Percentiles rank a stretch among this genome's conserved stretches.
These are phyloP conservation scores for Aspergillus avenaceus DNA, from an alignment of 495 filamentous ascomycete genomes.

Conservation along the genomic window DNA sequence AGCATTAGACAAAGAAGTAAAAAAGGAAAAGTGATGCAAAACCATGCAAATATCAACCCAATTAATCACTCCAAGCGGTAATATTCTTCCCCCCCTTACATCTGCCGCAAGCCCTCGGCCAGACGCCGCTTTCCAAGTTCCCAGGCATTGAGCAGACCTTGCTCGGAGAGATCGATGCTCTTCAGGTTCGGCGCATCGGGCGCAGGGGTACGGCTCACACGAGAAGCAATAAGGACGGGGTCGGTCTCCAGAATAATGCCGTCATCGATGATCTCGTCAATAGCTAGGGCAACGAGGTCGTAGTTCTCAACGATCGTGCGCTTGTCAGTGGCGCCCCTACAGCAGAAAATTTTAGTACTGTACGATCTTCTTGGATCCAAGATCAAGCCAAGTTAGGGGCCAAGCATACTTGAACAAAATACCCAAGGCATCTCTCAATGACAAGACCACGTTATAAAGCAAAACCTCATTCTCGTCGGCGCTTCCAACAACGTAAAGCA, in stretches of 20 bases:
- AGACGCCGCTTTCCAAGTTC: slow-evolving; percentile 92
- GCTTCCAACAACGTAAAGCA: slow-evolving; percentile 91
- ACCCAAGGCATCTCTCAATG: slow-evolving; percentile 81
- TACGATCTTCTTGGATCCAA: not conserved
- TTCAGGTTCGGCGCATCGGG: slow-evolving; percentile 85
- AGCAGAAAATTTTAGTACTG: slow-evolving; percentile 8
- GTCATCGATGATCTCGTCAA: slow-evolving; percentile 96
- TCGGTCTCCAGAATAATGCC: slow-evolving; percentile 97
- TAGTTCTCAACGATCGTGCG: slow-evolving; percentile 98
- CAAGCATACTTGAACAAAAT: slow-evolving; percentile 81
- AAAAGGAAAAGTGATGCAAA: slow-evolving; percentile 22
- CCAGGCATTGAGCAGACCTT: slow-evolving; percentile 91
- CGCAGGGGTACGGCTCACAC: slow-evolving; percentile 87
- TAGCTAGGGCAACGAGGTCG: slow-evolving; percentile 82
- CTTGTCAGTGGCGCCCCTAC: slow-evolving; percentile 89
- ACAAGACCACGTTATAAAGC: slow-evolving; percentile 88
- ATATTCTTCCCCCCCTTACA: slow-evolving; percentile 28
- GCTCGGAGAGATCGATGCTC: slow-evolving; percentile 91
- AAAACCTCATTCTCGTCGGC: slow-evolving; percentile 95
- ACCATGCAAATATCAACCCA: slow-evolving; percentile 18
- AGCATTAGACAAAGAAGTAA: slow-evolving; percentile 19
- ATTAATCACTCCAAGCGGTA: slow-evolving; percentile 7
- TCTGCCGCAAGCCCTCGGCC: slow-evolving; percentile 84
- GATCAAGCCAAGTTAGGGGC: not conserved
- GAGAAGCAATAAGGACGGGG: slow-evolving; percentile 81